phyloP scores from a whole-genome alignment of 1,284 basidiomycete species.

The Exsudoporus floridanus region DNA sequence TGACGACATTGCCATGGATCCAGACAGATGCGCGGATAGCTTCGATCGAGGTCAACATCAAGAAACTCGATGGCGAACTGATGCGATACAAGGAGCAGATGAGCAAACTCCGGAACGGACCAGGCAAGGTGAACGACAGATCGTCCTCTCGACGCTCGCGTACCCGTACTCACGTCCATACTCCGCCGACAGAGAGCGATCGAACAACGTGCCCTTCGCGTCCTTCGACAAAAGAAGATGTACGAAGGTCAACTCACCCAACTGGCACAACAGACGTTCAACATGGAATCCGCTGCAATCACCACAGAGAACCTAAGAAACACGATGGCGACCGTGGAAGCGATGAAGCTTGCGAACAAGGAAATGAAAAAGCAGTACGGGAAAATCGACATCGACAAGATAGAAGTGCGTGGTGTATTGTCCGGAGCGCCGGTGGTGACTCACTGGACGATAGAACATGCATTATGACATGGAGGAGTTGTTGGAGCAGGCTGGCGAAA shows the following conservation, averaged over 20 bases:
- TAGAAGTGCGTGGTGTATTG: slow-evolving; percentile 69
- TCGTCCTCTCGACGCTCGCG: background rate
- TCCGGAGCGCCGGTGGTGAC: background rate
- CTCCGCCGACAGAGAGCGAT: slow-evolving; percentile 69
- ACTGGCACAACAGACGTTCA: slow-evolving; percentile 94
- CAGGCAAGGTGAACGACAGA: slow-evolving; percentile 76
- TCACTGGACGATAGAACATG: slow-evolving; percentile 59
- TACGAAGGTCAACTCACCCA: slow-evolving; percentile 93
- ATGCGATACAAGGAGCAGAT: slow-evolving; percentile 94
- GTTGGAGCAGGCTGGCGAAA: slow-evolving; percentile 96
- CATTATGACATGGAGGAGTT: slow-evolving; percentile 99
- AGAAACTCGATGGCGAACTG: slow-evolving; percentile 94
- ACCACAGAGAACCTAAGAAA: slow-evolving; percentile 97
- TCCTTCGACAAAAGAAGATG: slow-evolving; percentile 94
- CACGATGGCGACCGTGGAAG: slow-evolving; percentile 99
- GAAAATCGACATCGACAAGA: slow-evolving; percentile 97
- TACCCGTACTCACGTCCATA: background rate
- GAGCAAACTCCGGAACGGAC: slow-evolving; percentile 90
- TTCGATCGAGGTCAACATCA: slow-evolving; percentile 94
- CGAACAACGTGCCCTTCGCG: slow-evolving; percentile 91
- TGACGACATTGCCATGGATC: slow-evolving; percentile 2
- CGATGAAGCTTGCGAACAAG: slow-evolving; percentile 97
- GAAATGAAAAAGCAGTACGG: slow-evolving; percentile 97
- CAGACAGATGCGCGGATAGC: slow-evolving; percentile 89
- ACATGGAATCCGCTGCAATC: slow-evolving; percentile 97